A percentile compares a stretch with the other conserved stretches of the same genome.
These are phyloP conservation scores for Candida piceae DNA, from an alignment of 805 yeast species.

Conservation along the genomic window DNA sequence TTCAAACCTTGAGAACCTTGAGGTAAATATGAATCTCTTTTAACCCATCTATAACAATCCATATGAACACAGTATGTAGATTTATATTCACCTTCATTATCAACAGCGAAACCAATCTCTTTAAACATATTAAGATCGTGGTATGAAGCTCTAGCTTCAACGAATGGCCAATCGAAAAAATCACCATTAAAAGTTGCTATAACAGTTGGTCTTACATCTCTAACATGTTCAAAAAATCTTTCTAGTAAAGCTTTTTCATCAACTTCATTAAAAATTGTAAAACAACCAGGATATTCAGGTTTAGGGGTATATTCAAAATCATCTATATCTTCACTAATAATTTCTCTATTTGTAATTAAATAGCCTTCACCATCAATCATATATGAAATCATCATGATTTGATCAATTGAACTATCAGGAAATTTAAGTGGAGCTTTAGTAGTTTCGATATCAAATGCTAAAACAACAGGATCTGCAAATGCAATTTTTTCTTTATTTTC, in stretches of 20 bases:
- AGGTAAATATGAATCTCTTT: slow-evolving; percentile 94
- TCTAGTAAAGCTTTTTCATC: slow-evolving; percentile 72
- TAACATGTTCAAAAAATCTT: slow-evolving; percentile 83
- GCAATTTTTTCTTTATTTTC: slow-evolving; percentile 75
- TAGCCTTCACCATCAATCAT: slow-evolving; percentile 99
- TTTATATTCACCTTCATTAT: slow-evolving; percentile 86
- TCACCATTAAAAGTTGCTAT: slow-evolving; percentile 98
- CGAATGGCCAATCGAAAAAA: slow-evolving; percentile 98
- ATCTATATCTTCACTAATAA: slow-evolving; percentile 89
- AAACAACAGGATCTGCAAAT: slow-evolving; percentile 94
- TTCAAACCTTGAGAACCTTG: slow-evolving; percentile 98
- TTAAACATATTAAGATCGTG: slow-evolving; percentile 86
- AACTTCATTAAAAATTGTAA: slow-evolving; percentile 84
- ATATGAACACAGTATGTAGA: slow-evolving; percentile 90
- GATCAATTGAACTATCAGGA: slow-evolving; percentile 88
- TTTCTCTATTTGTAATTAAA: slow-evolving; percentile 88
- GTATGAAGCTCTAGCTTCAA: slow-evolving; percentile 77
- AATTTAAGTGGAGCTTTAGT: slow-evolving; percentile 94
- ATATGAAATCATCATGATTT: slow-evolving; percentile 97
- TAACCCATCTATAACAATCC: slow-evolving; percentile 98
- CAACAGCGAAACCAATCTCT: slow-evolving; percentile 91
- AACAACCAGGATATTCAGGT: slow-evolving; percentile 89
- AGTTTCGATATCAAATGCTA: slow-evolving; percentile 97
- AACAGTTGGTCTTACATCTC: slow-evolving; percentile 90
- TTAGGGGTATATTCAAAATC: slow-evolving; percentile 97